A percentile compares a stretch with the other conserved stretches of the same genome.
Conservation (phyloP, 495 filamentous ascomycete species). For the Aspergillus conjunctus region DNA sequence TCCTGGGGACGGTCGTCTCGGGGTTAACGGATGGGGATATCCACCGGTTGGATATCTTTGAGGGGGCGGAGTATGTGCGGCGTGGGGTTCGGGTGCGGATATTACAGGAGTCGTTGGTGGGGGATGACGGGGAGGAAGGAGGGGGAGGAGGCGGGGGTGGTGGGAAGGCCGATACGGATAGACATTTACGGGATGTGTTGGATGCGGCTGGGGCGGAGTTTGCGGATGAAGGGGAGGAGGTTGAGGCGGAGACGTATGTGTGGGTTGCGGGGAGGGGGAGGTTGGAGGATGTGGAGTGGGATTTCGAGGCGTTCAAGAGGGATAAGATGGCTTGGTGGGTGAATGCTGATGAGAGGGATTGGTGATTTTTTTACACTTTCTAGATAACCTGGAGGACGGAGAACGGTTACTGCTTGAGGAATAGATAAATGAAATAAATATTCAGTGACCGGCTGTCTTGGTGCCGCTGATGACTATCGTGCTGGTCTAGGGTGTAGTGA, state of each 20-base stretch:
- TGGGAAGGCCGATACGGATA: slow-evolving; percentile 17
- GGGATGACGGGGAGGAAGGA: slow-evolving; percentile 10
- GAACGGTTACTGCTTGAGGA: not conserved
- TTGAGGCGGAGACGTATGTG: slow-evolving; percentile 76
- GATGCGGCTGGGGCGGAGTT: slow-evolving; percentile 33
- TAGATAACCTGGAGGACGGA: no score
- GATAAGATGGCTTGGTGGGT: slow-evolving; percentile 67
- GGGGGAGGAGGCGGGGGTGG: slow-evolving; percentile 12
- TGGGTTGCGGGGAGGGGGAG: slow-evolving; percentile 51
- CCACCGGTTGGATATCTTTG: slow-evolving; percentile 76
- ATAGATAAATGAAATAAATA: not conserved
- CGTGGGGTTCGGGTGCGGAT: slow-evolving; percentile 60
- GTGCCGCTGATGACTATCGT: not conserved
- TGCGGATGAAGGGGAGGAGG: slow-evolving; percentile 51
- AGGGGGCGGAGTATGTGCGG: slow-evolving; percentile 74
- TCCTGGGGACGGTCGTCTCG: slow-evolving; percentile 77
- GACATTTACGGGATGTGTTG: slow-evolving; percentile 35
- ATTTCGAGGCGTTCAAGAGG: slow-evolving; percentile 70
- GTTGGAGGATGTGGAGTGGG: slow-evolving; percentile 77
- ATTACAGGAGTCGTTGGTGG: slow-evolving; percentile 44
- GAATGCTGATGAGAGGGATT: slow-evolving; percentile 40
- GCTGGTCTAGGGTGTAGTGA: not conserved
- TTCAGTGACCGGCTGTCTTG: no score
- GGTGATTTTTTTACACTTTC: slow-evolving; percentile 25
- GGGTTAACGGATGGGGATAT: slow-evolving; percentile 80